Conservation (phyloP, 768 basidiomycete genomes). For the Leccinum sublutescens region DNA sequence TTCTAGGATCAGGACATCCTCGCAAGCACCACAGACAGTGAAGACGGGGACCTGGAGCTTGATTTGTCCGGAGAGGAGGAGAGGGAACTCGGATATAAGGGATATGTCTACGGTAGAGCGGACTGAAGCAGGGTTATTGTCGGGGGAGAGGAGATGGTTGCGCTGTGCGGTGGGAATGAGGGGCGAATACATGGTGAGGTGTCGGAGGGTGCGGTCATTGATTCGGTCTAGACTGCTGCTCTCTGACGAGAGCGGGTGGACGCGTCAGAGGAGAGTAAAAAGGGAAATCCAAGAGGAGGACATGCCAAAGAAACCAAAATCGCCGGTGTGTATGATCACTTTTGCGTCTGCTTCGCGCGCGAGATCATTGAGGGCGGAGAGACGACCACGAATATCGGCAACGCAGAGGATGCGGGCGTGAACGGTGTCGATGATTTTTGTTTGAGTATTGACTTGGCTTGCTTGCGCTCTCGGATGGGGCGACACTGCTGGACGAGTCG, state of each 20-base stretch:
- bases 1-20: conserved; percentile 91
- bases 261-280: conserved; percentile 16
- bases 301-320: too few species aligned
- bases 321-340: conserved; percentile 40
- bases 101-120: conserved; percentile 73
- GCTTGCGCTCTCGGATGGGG: conserved; percentile 48
- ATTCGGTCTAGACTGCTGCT: conserved; percentile 80
- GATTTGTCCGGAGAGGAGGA: conserved; percentile 85
- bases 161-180: conserved; percentile 84
- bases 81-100: conserved; percentile 91
- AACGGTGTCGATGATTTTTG: conserved; percentile 73
- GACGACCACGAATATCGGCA: conserved; percentile 88
- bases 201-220: conserved; percentile 93
- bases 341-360: conserved; percentile 86
- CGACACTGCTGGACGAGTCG: conserved; percentile 55
- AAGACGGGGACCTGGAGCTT: conserved; percentile 92
- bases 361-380: conserved; percentile 86
- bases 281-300: background rate
- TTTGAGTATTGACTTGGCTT: conserved; percentile 67
- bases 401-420: conserved; percentile 90
- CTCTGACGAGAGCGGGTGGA: conserved; percentile 44
- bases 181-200: conserved; percentile 95
- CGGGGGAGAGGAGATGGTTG: conserved; percentile 69
- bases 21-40: conserved; percentile 96
- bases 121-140: conserved; percentile 64